Base-by-base conservation (phyloP, 768 basidiomycete genomes). In the Agaricus blazei region DNA sequence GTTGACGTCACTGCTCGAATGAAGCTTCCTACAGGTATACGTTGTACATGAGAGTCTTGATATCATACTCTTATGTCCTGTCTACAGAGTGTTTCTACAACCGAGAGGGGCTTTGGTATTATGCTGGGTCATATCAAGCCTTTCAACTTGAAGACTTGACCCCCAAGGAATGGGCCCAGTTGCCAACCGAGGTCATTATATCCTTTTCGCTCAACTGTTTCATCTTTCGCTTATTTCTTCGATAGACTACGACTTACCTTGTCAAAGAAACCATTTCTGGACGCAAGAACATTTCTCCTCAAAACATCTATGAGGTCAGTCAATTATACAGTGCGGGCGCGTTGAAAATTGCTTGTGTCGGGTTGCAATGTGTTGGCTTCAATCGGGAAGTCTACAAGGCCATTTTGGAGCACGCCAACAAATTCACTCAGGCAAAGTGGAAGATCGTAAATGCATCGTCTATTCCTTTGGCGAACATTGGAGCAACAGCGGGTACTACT, bases 61-160 rank as follows among this genome's bases (percentile, higher is more conserved):
- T 11, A 11, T 6, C 34, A 11, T 36, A n/a, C 29, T n/a, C 24
- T 42, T 15, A 38, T 48, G 19, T 15, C 52, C 45, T 29, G 27
- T 28, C 24, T 56, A 1, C 48, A 89, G 89, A 91, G 64, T 91
- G 87, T 59, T 91, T 91, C 67, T 91, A 83, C 61, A 86, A 84
- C 67, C 89, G 84, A 65, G 87, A 89, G 53, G 86, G 85, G 7
- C 80, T 81, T 57, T 91, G 87, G 87, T 91, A 90, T 65, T 91
- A 91, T 58, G 88, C 89, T 11, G 89, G 89, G n/a, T 76, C 81
- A 3, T 91, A 91, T 69, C 81, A 77, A 52, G 79, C 79, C 1
- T 82, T 91, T 64, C 70, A 75, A 51, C 75, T 91, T 48, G 83
- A 82, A 27, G 81, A 87, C 54, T 70, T 91, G 12, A 81, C 82